A percentile compares a stretch with the other conserved stretches of the same genome.
Evolutionary conservation across 1,284 basidiomycete species (phyloP).

Genomic region (Termitomyces sp.): DNA sequence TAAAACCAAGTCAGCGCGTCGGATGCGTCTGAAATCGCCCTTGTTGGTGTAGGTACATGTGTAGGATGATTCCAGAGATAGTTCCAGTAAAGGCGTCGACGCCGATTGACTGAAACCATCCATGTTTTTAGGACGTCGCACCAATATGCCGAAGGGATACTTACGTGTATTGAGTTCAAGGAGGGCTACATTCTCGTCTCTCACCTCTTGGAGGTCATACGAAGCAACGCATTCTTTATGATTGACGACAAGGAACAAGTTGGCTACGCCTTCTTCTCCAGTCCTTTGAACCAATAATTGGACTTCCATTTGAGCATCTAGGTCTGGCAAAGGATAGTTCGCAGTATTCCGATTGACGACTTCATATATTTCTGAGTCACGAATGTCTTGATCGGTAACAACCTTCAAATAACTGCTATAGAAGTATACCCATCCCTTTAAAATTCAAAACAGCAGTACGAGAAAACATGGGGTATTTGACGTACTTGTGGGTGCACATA

Average conservation of each 20-base stretch:
- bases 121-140: not conserved
- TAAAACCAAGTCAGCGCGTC: slow-evolving; percentile 48
- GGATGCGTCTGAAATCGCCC: slow-evolving; percentile 39
- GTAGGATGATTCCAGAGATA: slow-evolving; percentile 43
- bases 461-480: not conserved
- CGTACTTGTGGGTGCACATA: slow-evolving; percentile 31
- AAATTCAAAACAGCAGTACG: slow-evolving; percentile 17
- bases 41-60: slow-evolving; percentile 34
- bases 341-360: slow-evolving; percentile 23
- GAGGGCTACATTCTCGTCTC: slow-evolving; percentile 20
- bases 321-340: slow-evolving; percentile 22
- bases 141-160: not conserved
- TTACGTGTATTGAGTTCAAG: slow-evolving; percentile 25
- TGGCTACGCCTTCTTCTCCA: slow-evolving; percentile 12
- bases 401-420: slow-evolving; percentile 31
- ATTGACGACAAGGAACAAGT: slow-evolving; percentile 33
- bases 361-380: slow-evolving; percentile 27
- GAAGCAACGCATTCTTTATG: slow-evolving; percentile 38
- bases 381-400: slow-evolving; percentile 45
- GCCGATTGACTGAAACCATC: slow-evolving; percentile 34
- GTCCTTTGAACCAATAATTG: slow-evolving; percentile 27
- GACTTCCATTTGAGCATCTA: slow-evolving; percentile 37
- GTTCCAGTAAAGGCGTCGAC: slow-evolving; percentile 46
- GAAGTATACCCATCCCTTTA: slow-evolving; percentile 48
- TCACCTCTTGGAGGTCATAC: slow-evolving; percentile 28